Evolutionary conservation across 371 early-diverging fungal species (phyloP), one percentile per base, ranked within the genome.

Genomic region (Mortierella sp.): DNA sequence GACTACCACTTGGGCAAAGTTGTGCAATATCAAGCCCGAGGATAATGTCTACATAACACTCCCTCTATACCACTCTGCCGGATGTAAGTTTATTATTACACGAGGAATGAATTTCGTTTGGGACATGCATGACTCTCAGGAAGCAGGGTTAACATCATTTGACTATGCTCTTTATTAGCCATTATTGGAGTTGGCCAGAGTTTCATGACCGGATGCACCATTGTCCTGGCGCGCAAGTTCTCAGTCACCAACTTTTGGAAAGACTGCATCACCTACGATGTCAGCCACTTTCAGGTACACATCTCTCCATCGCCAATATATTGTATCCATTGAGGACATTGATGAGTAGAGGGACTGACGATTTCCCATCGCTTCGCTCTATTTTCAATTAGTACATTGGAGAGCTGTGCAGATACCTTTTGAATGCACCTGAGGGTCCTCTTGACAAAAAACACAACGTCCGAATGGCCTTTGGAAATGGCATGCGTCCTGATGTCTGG

Each of bases 401-500:
- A 37, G 94, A 94, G 72, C 86, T 94, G 34, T 92, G 92, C 76
- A 86, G 93, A 71, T 94, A 93, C 75, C 82, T 94, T 26, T 63
- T 91, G 26, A 80, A 86, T 52, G 88, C 87, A n/a, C 91, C 92
- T 0, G 78, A 86, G 8, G 52, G 79, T 29, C 87, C 90, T 5
- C 53, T 80, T n/a, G 94, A 93, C 64, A 86, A 85, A 40, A 75
- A 84, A 39, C 87, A 91, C 74, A 71, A 79, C 13, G 86, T 92
- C 39, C 86, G 88, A 16, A 67, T 91, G 40, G 88, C 87, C 22
- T 90, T 91, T 73, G 94, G 94, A 39, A 94, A 94, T 75, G 94
- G 94, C 7, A 87, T 94, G 79, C 86, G 92, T 2, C 87, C 90
- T n/a, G 94, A 94, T 64, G 85, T 93, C 11, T 94, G 94, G 93